Conservation (phyloP, 768 basidiomycete genomes). For the Xerocomellus chrysenteron region DNA sequence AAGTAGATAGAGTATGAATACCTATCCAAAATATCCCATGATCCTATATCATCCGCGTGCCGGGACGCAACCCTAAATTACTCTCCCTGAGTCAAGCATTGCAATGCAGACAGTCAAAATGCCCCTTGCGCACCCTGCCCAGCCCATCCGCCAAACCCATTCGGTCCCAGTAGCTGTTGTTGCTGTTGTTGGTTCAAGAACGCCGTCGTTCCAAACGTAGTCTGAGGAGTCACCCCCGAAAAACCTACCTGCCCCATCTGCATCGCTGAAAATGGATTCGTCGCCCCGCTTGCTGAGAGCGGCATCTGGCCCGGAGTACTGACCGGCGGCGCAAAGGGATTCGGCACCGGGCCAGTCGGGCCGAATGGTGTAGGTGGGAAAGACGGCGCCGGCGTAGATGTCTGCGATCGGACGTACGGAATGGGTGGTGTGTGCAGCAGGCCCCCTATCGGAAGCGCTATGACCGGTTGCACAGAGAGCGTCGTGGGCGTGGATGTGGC, state of each 20-base stretch:
- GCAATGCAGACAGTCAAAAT: slow-evolving; percentile 7
- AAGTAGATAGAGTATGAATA: neutral
- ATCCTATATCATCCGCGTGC: neutral
- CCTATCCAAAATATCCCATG: slow-evolving; percentile 1
- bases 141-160: slow-evolving; percentile 19
- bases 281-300: slow-evolving; percentile 1
- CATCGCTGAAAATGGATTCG: slow-evolving; percentile 20
- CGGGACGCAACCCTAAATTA: neutral
- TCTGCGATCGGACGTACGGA: neutral
- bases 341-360: slow-evolving; percentile 12
- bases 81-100: neutral
- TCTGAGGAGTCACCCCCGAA: slow-evolving; percentile 31
- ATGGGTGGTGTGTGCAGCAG: slow-evolving; percentile 2
- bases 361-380: slow-evolving; percentile 11
- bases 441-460: slow-evolving; percentile 5
- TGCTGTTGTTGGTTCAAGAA: slow-evolving; percentile 26
- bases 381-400: neutral
- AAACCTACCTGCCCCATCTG: slow-evolving; percentile 17
- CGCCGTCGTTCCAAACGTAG: slow-evolving; percentile 16
- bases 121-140: slow-evolving; percentile 16
- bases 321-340: slow-evolving; percentile 18
- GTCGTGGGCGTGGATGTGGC: slow-evolving; percentile 7
- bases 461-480: slow-evolving; percentile 7
- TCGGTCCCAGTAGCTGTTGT: slow-evolving; percentile 19
- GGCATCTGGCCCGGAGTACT: slow-evolving; percentile 26